Evolutionary conservation across 1,139 yeast species (phyloP).

Genomic region (Tardiomyces depauwii): DNA sequence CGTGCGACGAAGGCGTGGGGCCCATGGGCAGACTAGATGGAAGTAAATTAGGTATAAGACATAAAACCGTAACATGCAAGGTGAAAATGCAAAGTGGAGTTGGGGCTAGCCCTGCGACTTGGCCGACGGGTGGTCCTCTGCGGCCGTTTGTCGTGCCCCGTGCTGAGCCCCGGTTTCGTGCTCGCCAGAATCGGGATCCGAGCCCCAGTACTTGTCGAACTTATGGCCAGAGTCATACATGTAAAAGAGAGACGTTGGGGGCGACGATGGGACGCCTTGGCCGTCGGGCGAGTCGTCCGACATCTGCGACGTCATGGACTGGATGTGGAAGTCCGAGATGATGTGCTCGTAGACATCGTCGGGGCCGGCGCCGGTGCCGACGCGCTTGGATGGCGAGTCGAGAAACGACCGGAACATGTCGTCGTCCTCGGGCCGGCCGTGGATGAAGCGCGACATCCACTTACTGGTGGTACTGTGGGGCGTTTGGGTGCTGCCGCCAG

Average conservation of each 20-base stretch:
- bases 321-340: slow-evolving; percentile 7
- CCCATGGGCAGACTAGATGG: too few species aligned
- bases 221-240: slow-evolving; percentile 9
- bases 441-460: slow-evolving; percentile 19
- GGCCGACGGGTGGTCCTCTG: too few species aligned
- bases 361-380: slow-evolving; percentile 4
- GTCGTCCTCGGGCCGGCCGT: slow-evolving; percentile 13
- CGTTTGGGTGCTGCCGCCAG: slow-evolving; percentile 6
- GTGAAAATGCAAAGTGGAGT: too few species aligned
- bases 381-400: slow-evolving; percentile 18
- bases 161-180: slow-evolving; percentile 4
- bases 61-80: too few species aligned
- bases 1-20: too few species aligned
- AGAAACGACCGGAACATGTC: slow-evolving; percentile 20
- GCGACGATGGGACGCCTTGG: slow-evolving; percentile 12
- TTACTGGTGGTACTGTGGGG: slow-evolving; percentile 12
- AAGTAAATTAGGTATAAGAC: too few species aligned
- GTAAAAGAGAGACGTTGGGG: slow-evolving; percentile 12
- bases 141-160: too few species aligned
- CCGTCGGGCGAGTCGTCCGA: slow-evolving; percentile 8
- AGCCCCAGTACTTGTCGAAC: slow-evolving; percentile 1
- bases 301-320: slow-evolving; percentile 3
- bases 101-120: too few species aligned
- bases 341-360: slow-evolving; percentile 4
- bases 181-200: slow-evolving; percentile 2